Evolutionary conservation across 306 rosid species (phyloP), one percentile per base, ranked within the genome.

Genomic region (Quercus ilex): DNA sequence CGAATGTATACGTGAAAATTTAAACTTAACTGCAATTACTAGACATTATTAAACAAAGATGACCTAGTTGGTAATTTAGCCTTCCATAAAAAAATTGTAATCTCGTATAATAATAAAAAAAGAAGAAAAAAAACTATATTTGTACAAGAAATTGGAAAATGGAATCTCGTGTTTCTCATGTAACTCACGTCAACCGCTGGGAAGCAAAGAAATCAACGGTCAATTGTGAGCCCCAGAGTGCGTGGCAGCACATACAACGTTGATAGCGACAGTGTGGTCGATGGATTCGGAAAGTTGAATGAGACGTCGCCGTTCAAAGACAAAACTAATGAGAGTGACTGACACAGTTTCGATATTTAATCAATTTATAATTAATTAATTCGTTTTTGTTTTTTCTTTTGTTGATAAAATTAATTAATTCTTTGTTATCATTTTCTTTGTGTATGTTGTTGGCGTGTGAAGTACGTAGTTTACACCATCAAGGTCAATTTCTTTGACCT

Each of bases 401-500:
- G 69, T 26, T 30, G 69, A 8, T 41, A 41, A 8, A 7, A 41
- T 7, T 41, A 41, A 41, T 41, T 49, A 49, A 10, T 49, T 49
- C 53, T 5, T 49, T 49, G 53, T 49, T 49, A 12, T 49, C 53
- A 49, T 49, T 49, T 49, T 49, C 53, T 49, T 49, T 49, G 5
- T 12, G 5, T 49, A 49, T 12, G 53, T 0, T 75, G 51, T 23
- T 73, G 71, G 75, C 60, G 79, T 56, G 67, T 80, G 68, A 51
- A 41, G 12, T 46, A 6, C 52, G 73, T 64, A 6, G 52, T 67
- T 64, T 55, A 5, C 26, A 38, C 3, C 4, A n/a, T 41, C 55
- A 18, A 23, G 57, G 83, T 79, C 83, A 79, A 73, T 74, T 80
- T 80, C 18, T 74, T 80, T 80, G 83, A 80, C 79, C 49, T 38